Base-by-base conservation (phyloP, 2,329 filamentous ascomycete species). In the Aspergillus calidoustus region DNA sequence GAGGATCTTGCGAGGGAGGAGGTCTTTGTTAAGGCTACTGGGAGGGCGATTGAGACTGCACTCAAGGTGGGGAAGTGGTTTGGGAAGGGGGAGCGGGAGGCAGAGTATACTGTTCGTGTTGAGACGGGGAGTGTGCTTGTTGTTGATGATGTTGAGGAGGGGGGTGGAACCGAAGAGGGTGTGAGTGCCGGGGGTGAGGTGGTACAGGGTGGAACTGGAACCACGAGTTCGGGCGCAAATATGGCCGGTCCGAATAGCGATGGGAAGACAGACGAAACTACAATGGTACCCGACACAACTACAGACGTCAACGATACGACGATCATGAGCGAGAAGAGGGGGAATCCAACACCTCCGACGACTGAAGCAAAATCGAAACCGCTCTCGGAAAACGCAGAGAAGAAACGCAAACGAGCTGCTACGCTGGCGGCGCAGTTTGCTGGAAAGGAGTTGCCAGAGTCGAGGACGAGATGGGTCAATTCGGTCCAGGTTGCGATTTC, bases 21-120 rank as follows among this genome's bases (percentile, higher is more conserved):
- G 50, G 82, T 89, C 1, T 78, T 83, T 64, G 69, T 89, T 30
- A 89, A 87, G 70, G 87, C 83, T 5, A 86, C 84, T 9, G 86
- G 86, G 5, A 80, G 83, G 54, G 86, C 86, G 43, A 87, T 89
- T 64, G 77, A 82, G 60, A 82, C 84, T 71, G 85, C 83, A 15
- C 70, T 88, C 72, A 79, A 80, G 46, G 68, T 89, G 25, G 86
- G 80, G 1, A 71, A 82, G 54, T 86, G 81, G 80, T 88, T 89
- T 66, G 81, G 84, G 71, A 79, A 82, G 59, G 79, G 38, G 19
- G 57, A 19, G 55, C 46, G 84, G 65, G 79, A 75, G 47, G 78
- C 80, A 57, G 73, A 77, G 63, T 87, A 81, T 71, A 70, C 68
- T 7, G 84, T 88, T 4, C 76, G 74, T 52, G 74, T 88, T 44